These are phyloP conservation scores for Pleurotus tuoliensis DNA, from an alignment of 768 basidiomycete species.

Conservation along the genomic window DNA sequence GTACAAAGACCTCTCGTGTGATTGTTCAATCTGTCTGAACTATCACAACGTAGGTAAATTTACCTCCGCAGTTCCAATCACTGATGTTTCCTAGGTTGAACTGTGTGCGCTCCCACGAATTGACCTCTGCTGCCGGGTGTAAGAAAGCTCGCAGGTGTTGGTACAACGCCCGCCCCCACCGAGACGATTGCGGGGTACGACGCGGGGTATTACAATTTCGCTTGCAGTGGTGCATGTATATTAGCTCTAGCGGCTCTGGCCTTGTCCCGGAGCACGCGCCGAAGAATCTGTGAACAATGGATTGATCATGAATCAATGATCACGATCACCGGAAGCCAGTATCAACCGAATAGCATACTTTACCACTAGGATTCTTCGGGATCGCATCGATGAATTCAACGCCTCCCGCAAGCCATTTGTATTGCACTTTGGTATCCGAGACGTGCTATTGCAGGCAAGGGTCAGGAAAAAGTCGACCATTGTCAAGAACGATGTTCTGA, in stretches of 20 bases:
- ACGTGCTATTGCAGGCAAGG: slow-evolving; percentile 39
- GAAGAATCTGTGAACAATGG: slow-evolving; percentile 26
- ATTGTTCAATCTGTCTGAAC: neutral
- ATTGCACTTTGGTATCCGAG: slow-evolving; percentile 50
- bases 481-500: slow-evolving; percentile 18
- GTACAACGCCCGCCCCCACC: too few species aligned
- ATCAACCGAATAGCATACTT: slow-evolving; percentile 31
- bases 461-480: neutral
- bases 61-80: neutral
- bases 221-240: neutral
- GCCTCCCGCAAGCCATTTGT: slow-evolving; percentile 61
- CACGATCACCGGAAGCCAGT: neutral
- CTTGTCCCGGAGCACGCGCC: slow-evolving; percentile 49
- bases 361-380: slow-evolving; percentile 73
- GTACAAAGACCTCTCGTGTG: neutral
- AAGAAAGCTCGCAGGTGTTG: neutral
- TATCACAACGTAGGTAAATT: neutral
- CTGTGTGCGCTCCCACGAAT: neutral
- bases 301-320: neutral
- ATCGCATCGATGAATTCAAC: slow-evolving; percentile 59
- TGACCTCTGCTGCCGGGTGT: neutral
- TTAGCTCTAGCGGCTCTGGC: slow-evolving; percentile 21
- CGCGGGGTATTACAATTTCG: neutral
- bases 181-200: neutral
- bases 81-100: neutral